Percentiles rank a stretch among this genome's conserved stretches.
phyloP scores from a whole-genome alignment of 257 asterid species.

The Ilex asprella region DNA sequence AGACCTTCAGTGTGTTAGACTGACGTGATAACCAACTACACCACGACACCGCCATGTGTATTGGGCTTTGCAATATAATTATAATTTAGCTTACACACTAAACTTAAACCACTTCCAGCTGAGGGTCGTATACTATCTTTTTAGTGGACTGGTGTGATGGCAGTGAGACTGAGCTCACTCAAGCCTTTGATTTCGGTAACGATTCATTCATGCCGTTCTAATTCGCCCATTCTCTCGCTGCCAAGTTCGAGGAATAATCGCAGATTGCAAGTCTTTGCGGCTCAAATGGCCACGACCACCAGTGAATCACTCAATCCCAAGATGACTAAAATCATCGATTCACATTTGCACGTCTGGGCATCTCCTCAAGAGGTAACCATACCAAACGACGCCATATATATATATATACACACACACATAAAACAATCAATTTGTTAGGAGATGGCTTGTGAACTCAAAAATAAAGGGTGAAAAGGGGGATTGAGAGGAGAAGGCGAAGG shows the following conservation, averaged over 20 bases:
- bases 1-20: conserved; percentile 99
- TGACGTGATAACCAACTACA: conserved; percentile 99
- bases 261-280: not conserved
- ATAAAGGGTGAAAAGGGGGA: too few species aligned
- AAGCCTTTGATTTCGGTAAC: conserved; percentile 26
- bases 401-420: too few species aligned
- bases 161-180: conserved; percentile 20
- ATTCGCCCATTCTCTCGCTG: not conserved
- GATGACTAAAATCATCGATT: conserved; percentile 49
- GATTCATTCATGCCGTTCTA: conserved; percentile 6
- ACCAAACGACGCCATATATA: too few species aligned
- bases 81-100: not conserved
- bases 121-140: too few species aligned
- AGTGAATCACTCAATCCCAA: conserved; percentile 9
- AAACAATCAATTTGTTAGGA: too few species aligned
- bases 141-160: not conserved
- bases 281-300: conserved; percentile 31
- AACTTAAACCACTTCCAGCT: conserved; percentile 2
- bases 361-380: conserved; percentile 49
- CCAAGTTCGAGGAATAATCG: not conserved
- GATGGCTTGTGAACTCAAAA: too few species aligned
- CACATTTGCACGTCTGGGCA: conserved; percentile 95
- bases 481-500: too few species aligned
- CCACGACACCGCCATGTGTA: conserved; percentile 54
- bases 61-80: not conserved